Evolutionary conservation across 73 alveolate species (phyloP).

Genomic region (Paraurostyla sp.): DNA sequence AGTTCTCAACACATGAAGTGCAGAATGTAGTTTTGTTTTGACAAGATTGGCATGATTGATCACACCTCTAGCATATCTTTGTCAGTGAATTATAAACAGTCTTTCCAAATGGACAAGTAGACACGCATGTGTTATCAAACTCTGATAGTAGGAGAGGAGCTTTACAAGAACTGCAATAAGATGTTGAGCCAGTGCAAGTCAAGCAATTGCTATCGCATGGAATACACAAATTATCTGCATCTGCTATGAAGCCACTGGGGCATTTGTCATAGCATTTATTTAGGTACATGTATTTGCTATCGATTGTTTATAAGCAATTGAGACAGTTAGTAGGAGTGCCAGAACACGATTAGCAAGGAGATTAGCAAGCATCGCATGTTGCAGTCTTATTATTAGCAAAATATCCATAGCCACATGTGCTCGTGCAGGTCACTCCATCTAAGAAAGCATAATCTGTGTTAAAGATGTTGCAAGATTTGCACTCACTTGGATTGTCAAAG

Average conservation of each 20-base stretch:
- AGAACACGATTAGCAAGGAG: constrained; percentile 65
- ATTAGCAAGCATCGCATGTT: constrained; percentile 44
- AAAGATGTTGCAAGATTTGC: constrained; percentile 49
- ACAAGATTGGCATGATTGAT: constrained; percentile 60
- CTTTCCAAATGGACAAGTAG: constrained; percentile 43
- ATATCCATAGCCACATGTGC: constrained; percentile 58
- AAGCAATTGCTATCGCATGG: constrained; percentile 42
- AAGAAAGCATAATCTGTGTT: constrained; percentile 30
- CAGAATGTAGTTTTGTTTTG: constrained; percentile 23
- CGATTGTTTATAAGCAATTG: constrained; percentile 5
- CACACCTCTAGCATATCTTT: constrained; percentile 49
- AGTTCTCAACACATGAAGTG: constrained; percentile 47
- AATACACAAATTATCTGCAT: not conserved
- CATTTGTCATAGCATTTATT: not conserved
- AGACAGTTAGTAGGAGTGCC: constrained; percentile 50
- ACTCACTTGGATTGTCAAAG: constrained; percentile 38
- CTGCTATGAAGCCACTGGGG: constrained; percentile 25
- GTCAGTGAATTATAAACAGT: constrained; percentile 22
- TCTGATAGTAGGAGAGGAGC: not conserved
- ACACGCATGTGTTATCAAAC: constrained; percentile 31
- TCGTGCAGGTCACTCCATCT: constrained; percentile 48
- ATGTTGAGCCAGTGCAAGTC: not conserved
- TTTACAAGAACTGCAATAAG: constrained; percentile 19
- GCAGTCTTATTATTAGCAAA: constrained; percentile 32
- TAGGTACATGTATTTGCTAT: not conserved